Evolutionary conservation across 352 stramenopile species (phyloP).

Genomic region (Phytophthora fragariae): DNA sequence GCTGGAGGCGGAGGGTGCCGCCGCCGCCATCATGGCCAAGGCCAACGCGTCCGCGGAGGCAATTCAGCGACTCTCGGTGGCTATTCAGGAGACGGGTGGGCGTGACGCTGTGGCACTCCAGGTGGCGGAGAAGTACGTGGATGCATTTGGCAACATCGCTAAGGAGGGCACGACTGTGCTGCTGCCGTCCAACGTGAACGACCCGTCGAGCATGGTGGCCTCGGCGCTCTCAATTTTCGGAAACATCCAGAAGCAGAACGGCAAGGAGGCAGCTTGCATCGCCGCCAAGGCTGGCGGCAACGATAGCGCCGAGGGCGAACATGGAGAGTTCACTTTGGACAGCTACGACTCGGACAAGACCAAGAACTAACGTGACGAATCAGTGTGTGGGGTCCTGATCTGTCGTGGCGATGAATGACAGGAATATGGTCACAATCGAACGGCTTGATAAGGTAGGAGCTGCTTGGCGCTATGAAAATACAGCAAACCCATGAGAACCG

Average conservation of each 20-base stretch:
- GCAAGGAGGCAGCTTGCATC: conserved; percentile 30
- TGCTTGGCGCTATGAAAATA: no score
- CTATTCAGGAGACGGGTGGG: conserved; percentile 75
- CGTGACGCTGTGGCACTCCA: conserved; percentile 86
- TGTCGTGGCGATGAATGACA: no score
- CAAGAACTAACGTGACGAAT: conserved; percentile 34
- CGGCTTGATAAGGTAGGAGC: no score
- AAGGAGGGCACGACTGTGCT: conserved; percentile 92
- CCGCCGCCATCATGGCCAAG: conserved; percentile 84
- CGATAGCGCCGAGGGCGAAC: conserved; percentile 22
- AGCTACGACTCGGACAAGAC: conserved; percentile 46
- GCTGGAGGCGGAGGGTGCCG: conserved; percentile 86
- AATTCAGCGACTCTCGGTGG: conserved; percentile 76
- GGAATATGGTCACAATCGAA: no score
- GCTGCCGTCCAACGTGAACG: conserved; percentile 80
- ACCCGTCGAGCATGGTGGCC: conserved; percentile 91
- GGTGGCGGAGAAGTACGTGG: conserved; percentile 93
- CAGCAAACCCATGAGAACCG: no score
- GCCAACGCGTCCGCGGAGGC: conserved; percentile 85
- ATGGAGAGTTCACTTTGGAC: conserved; percentile 77
- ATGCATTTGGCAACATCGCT: conserved; percentile 91
- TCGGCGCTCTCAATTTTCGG: conserved; percentile 89
- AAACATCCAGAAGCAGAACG: conserved; percentile 89
- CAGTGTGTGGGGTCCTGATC: conserved; percentile 1
- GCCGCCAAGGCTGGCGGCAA: conserved; percentile 21